Conservation (phyloP, 176 grass and related monocot species). For the Oryza brachyantha region DNA sequence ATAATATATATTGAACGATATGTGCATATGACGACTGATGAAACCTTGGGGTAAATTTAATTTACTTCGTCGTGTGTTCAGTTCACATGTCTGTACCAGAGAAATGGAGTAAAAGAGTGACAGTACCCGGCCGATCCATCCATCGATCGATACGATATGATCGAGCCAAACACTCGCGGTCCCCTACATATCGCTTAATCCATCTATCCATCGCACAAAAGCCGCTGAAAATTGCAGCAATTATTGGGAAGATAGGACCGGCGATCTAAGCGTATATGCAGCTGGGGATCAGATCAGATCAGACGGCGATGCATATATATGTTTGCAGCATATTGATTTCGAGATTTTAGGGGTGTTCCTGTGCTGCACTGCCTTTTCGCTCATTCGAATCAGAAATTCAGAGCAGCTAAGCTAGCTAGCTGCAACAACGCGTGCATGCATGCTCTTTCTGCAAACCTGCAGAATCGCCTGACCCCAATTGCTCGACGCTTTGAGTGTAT, state of each 20-base stretch:
- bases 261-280: not conserved
- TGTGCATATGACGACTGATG: not conserved
- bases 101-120: constrained; percentile 21
- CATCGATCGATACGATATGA: not conserved
- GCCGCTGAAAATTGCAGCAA: constrained; percentile 34
- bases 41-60: not conserved
- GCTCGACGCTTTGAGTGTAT: not conserved
- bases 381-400: constrained; percentile 35
- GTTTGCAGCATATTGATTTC: not conserved
- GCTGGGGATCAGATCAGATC: not conserved
- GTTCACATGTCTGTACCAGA: constrained; percentile 22
- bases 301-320: not conserved
- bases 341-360: not conserved
- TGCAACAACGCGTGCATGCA: not conserved
- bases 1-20: not conserved
- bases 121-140: not conserved
- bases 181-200: constrained; percentile 28
- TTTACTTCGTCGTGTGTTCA: not conserved
- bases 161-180: not conserved
- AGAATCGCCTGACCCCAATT: not conserved
- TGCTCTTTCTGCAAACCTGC: not conserved
- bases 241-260: constrained; percentile 36
- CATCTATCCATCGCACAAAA: constrained; percentile 6
- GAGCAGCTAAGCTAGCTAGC: no score
- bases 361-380: constrained; percentile 24